Percentiles rank a stretch among this genome's conserved stretches.
Conservation (phyloP, 2,329 filamentous ascomycete genomes). For the Monilinia laxa region DNA sequence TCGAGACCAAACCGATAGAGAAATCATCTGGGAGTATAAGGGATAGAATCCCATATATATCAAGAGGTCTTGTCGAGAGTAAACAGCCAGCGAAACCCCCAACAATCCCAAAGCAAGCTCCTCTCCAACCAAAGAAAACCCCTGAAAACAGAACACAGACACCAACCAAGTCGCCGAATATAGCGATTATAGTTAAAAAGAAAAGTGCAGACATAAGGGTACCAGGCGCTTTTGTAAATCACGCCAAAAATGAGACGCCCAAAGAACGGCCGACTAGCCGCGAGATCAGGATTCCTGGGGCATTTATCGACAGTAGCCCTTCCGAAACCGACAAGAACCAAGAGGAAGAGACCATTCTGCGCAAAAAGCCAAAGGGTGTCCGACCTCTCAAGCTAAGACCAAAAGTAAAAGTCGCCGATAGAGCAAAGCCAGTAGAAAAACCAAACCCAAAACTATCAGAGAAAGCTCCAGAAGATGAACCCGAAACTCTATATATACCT, state of each 20-base stretch:
- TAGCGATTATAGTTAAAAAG: neutral
- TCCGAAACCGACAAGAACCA: constrained; percentile 27
- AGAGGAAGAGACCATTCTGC: constrained; percentile 25
- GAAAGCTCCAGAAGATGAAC: neutral
- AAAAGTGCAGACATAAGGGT: constrained; percentile 18
- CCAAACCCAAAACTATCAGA: neutral
- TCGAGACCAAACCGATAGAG: neutral
- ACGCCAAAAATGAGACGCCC: neutral
- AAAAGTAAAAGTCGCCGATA: neutral
- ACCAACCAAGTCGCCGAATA: neutral
- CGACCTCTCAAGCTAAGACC: neutral
- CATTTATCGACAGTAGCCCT: constrained; percentile 25
- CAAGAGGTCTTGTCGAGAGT: neutral
- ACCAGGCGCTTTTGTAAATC: constrained; percentile 15
- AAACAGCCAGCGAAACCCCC: neutral
- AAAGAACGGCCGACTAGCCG: neutral
- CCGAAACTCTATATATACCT: neutral
- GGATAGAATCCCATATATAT: constrained; percentile 6
- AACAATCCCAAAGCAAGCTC: neutral
- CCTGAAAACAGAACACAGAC: neutral
- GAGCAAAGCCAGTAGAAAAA: neutral
- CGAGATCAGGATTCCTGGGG: constrained; percentile 30
- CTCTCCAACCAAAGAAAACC: neutral
- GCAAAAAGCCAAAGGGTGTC: neutral
- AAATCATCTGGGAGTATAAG: neutral